Conservation (phyloP, 2,329 filamentous ascomycete species). For the Cytospora piceicola region DNA sequence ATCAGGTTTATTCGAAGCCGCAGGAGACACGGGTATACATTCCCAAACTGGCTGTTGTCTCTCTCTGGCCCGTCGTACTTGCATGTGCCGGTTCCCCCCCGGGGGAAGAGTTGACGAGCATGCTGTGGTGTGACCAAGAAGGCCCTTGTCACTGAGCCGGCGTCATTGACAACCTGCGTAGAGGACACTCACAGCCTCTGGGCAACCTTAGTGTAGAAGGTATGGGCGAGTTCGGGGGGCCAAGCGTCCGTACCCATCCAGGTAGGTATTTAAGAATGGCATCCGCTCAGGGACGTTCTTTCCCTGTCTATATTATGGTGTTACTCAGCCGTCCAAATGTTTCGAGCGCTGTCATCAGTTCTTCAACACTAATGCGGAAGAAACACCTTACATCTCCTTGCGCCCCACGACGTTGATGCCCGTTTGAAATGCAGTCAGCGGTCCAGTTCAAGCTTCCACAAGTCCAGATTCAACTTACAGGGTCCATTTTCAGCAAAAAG, state of each 20-base stretch:
- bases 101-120: constrained; percentile 10
- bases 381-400: not conserved
- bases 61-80: constrained; percentile 6
- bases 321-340: not conserved
- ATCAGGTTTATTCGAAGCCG: too few relatives aligned
- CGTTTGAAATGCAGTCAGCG: not conserved
- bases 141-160: constrained; percentile 15
- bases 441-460: not conserved
- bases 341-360: not conserved
- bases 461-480: not conserved
- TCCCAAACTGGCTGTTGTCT: constrained; percentile 9
- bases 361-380: not conserved
- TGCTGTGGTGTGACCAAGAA: constrained; percentile 13
- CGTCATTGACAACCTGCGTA: constrained; percentile 14
- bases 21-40: not conserved
- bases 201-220: not conserved
- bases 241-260: too few relatives aligned
- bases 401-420: not conserved
- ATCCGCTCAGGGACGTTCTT: not conserved
- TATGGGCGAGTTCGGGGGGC: too few relatives aligned
- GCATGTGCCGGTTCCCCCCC: constrained; percentile 9
- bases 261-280: not conserved
- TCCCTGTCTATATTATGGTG: not conserved
- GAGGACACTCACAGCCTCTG: not conserved
- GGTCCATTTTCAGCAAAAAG: not conserved